Conservation (phyloP, 768 basidiomycete species). For the Stropharia rugosoannulata region DNA sequence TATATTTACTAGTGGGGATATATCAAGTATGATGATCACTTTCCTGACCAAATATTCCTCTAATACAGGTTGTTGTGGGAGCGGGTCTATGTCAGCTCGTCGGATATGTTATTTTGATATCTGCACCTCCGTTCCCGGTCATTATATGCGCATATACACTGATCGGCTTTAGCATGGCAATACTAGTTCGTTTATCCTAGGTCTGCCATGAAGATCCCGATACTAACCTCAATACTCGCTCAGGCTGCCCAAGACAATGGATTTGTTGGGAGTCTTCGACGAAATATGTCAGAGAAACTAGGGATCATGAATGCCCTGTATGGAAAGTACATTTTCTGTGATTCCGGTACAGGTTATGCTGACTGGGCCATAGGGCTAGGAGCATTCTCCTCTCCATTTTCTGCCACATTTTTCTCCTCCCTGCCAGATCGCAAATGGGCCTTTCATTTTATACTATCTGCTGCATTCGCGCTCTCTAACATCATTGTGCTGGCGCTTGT, state of each 20-base stretch:
- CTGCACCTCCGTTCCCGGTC: slow-evolving; percentile 62
- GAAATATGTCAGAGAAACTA: slow-evolving; percentile 61
- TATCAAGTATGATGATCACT: neutral
- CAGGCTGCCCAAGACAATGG: slow-evolving; percentile 73
- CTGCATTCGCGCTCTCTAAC: slow-evolving; percentile 62
- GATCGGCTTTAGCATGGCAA: slow-evolving; percentile 40
- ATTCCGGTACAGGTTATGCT: neutral
- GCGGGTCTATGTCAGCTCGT: slow-evolving; percentile 51
- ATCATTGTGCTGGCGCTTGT: slow-evolving; percentile 46
- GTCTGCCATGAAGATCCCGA: no score
- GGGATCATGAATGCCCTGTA: slow-evolving; percentile 66
- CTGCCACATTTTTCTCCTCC: slow-evolving; percentile 76
- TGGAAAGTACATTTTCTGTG: slow-evolving; percentile 30
- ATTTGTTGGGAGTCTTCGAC: slow-evolving; percentile 58
- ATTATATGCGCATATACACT: slow-evolving; percentile 47
- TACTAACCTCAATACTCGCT: neutral
- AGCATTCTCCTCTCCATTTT: slow-evolving; percentile 67
- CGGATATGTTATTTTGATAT: slow-evolving; percentile 49
- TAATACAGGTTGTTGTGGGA: slow-evolving; percentile 12
- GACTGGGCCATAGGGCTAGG: slow-evolving; percentile 45
- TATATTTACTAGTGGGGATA: slow-evolving; percentile 10
- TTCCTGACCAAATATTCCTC: no score
- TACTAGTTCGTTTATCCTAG: slow-evolving; percentile 36
- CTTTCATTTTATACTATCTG: slow-evolving; percentile 70
- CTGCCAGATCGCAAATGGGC: slow-evolving; percentile 71